Evolutionary conservation across 2,329 filamentous ascomycete species (phyloP), one percentile per base, ranked within the genome.

Genomic region (Mycosphaerella sp.): DNA sequence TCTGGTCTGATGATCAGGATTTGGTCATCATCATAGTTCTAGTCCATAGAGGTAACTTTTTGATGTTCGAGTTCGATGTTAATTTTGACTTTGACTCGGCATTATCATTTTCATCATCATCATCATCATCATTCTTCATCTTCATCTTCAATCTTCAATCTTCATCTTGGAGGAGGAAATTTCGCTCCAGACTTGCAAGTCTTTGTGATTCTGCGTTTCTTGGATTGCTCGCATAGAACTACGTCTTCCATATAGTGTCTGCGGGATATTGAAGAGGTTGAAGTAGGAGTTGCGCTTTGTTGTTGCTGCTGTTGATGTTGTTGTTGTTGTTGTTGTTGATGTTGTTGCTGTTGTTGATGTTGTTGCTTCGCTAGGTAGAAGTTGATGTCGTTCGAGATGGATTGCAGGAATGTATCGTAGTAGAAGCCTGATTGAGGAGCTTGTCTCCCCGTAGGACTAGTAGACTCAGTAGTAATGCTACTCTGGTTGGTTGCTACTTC

Each of bases 391-490:
- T 60, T 56, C 4, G 61, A 62, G n/a, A 62, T 44, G 7, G 57
- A 55, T 44, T 64, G 57, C 21, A 64, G 53, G 52, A 64, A 64
- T n/a, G 49, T 36, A 39, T 60, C 58, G 58, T 64, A 64, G 47
- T 56, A 39, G 21, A 34, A 34, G 7, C 51, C 32, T 5, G 41
- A 43, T 32, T 44, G 30, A 3, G 32, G 39, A 48, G 45, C 41
- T 32, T 37, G 41, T 10, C 13, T 12, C 10, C 4, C 30, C 5
- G 21, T 25, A 25, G 21, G 6, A 25, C 1, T 25, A 25, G 5
- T 25, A 5, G 21, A 6, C 28, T 10, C 28, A 30, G 28, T 30
- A 34, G 34, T 39, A n/a, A 36, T 14, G 17, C 7, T 16, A 28
- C 13, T 41, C 27, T 14, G 13, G 14, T 48, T 17, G 25, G 16